These are phyloP conservation scores for Saturnispora zaruensis DNA, from an alignment of 805 yeast genomes.

Conservation along the genomic window DNA sequence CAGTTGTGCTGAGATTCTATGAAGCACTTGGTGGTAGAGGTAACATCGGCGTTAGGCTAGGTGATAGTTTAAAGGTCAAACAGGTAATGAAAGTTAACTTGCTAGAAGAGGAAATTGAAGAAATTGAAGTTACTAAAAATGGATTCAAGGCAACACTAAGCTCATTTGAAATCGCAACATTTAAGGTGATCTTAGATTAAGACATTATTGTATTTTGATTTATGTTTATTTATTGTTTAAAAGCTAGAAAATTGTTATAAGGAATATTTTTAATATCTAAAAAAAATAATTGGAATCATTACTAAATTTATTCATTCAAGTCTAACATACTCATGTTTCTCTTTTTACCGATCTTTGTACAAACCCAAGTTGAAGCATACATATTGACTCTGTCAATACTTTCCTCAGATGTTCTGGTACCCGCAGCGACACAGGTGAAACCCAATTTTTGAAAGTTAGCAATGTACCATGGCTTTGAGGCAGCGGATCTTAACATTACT, in stretches of 20 bases:
- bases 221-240: not conserved
- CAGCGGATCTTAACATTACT: slow-evolving; percentile 69
- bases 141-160: slow-evolving; percentile 39
- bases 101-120: slow-evolving; percentile 44
- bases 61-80: slow-evolving; percentile 31
- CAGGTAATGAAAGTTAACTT: slow-evolving; percentile 49
- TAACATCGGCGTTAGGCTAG: slow-evolving; percentile 40
- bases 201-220: not conserved
- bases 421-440: slow-evolving; percentile 61
- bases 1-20: slow-evolving; percentile 66
- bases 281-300: too few species aligned
- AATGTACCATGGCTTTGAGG: slow-evolving; percentile 72
- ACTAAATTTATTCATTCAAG: slow-evolving; percentile 11
- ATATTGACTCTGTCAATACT: slow-evolving; percentile 75
- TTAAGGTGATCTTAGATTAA: slow-evolving; percentile 35
- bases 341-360: slow-evolving; percentile 43
- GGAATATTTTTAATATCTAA: not conserved
- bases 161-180: slow-evolving; percentile 74
- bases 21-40: slow-evolving; percentile 83
- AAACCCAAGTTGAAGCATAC: slow-evolving; percentile 87
- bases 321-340: slow-evolving; percentile 44
- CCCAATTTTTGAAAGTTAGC: slow-evolving; percentile 58
- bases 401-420: slow-evolving; percentile 51
- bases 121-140: slow-evolving; percentile 24
- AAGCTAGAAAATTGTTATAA: not conserved